Evolutionary conservation across 2,329 filamentous ascomycete genomes (phyloP), one percentile per base, ranked within the genome.

Genomic region (Epichloe coenophiala): DNA sequence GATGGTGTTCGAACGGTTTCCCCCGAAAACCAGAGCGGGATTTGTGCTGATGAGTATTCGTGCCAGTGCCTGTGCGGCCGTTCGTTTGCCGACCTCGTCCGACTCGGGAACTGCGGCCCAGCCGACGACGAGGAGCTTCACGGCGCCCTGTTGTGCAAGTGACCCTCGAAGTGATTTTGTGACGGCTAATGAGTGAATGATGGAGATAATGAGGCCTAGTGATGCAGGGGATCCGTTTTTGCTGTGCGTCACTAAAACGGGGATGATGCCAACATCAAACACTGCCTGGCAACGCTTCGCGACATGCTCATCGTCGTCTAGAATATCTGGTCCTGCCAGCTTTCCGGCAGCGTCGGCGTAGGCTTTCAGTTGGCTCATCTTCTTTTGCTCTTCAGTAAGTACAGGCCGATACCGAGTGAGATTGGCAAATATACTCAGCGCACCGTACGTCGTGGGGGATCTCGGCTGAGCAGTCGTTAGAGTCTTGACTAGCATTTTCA

Each of bases 111-210:
- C 73, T n/a, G 73, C 71, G 12, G 76, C 73, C 75, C 81, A 82
- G 50, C 83, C 77, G 13, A 83, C 78, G 27, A 97, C 76, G 21
- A 97, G 75, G 1, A 96, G 77, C 59, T 86, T 93, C 17, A 96
- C 79, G 2, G 87, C 88, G n/a, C 93, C 93, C 72, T 97, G 90
- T 62, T 97, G 93, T 3, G 89, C 87, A 56, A 98, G 81, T 46
- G 80, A 76, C 1, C 88, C 86, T 11, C 93, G 81, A 51, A 88
- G 75, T 50, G 80, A 80, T 39, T 82, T 74, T n/a, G 81, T 83
- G 59, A 83, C 81, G 17, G 88, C 83, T 4, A 98, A 71, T 0
- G 88, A 81, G 54, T 87, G 78, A 36, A 97, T 70, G 54, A 95
- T 90, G 45, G 81, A 80, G 48, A 87, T 77, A 49, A 85, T 83